Percentiles rank a stretch among this genome's conserved stretches.
phyloP scores from a whole-genome alignment of 2,329 filamentous ascomycete species.

The Trichoderma lentiforme region DNA sequence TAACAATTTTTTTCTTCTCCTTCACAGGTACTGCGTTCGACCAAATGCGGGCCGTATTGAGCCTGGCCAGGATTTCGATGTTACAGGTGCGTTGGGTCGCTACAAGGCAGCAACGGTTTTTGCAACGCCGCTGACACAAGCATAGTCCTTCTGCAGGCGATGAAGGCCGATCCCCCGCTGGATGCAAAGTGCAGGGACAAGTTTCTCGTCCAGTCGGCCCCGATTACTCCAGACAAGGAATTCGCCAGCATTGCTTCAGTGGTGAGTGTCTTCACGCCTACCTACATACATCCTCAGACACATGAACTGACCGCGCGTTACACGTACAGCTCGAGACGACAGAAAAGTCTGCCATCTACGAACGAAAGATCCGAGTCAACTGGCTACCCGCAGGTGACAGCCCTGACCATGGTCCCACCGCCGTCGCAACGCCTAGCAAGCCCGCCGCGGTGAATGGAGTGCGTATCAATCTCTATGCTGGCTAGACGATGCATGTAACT shows the following conservation, averaged over 20 bases:
- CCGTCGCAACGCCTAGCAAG: conserved; percentile 41
- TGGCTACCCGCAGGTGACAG: conserved; percentile 67
- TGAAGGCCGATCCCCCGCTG: conserved; percentile 87
- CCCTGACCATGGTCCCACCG: conserved; percentile 26
- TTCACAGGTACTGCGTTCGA: conserved; percentile 84
- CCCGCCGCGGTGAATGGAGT: conserved; percentile 40
- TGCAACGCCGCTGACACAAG: conserved; percentile 24
- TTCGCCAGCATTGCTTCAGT: conserved; percentile 76
- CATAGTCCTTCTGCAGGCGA: conserved; percentile 88
- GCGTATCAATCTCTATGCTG: conserved; percentile 24
- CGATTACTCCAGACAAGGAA: conserved; percentile 79
- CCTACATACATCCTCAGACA: neutral
- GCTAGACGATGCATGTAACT: neutral
- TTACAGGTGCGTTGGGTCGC: conserved; percentile 66
- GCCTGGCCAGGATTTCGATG: conserved; percentile 83
- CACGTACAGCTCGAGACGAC: conserved; percentile 70
- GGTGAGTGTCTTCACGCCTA: conserved; percentile 49
- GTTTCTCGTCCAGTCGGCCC: conserved; percentile 91
- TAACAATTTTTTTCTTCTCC: neutral
- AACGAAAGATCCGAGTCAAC: conserved; percentile 91
- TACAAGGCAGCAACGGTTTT: neutral
- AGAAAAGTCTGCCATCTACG: conserved; percentile 74
- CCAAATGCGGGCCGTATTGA: conserved; percentile 97
- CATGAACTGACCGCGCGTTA: neutral
- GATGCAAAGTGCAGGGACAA: conserved; percentile 95